Conservation (phyloP, 1,284 basidiomycete species). For the Fistulinella staudtii region DNA sequence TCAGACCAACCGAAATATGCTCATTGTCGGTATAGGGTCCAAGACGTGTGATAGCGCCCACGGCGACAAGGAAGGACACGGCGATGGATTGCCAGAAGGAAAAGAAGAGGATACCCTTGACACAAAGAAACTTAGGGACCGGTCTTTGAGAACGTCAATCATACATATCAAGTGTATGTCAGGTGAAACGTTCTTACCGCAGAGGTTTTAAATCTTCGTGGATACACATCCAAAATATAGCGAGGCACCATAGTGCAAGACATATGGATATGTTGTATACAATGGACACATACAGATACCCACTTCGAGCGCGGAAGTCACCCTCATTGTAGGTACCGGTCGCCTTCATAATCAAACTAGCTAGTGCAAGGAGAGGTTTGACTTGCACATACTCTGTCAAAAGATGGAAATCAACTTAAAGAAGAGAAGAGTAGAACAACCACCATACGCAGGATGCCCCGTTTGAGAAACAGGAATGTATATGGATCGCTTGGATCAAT, state of each 20-base stretch:
- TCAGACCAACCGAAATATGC: constrained; percentile 86
- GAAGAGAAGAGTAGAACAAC: constrained; percentile 28
- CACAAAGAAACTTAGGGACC: constrained; percentile 93
- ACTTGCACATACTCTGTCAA: constrained; percentile 91
- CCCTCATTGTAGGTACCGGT: constrained; percentile 90
- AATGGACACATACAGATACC: constrained; percentile 89
- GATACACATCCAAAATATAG: constrained; percentile 93
- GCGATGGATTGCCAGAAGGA: constrained; percentile 95
- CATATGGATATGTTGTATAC: constrained; percentile 76
- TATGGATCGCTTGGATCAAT: constrained; percentile 93
- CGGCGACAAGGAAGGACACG: constrained; percentile 86
- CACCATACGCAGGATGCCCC: constrained; percentile 82
- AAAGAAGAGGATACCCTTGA: constrained; percentile 97
- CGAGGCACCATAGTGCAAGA: constrained; percentile 81
- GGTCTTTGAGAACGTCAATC: constrained; percentile 43
- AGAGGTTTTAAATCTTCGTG: constrained; percentile 84
- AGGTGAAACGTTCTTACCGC: constrained; percentile 46
- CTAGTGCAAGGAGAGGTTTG: constrained; percentile 86
- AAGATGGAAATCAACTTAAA: constrained; percentile 8
- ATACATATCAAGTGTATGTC: background rate
- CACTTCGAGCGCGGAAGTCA: constrained; percentile 76
- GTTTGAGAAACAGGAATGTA: constrained; percentile 90
- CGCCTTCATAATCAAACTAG: constrained; percentile 84
- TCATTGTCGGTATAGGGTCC: constrained; percentile 90
- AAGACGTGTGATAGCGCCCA: constrained; percentile 70